phyloP scores from a whole-genome alignment of 345 rosid species.

The Eutrema japonicum region DNA sequence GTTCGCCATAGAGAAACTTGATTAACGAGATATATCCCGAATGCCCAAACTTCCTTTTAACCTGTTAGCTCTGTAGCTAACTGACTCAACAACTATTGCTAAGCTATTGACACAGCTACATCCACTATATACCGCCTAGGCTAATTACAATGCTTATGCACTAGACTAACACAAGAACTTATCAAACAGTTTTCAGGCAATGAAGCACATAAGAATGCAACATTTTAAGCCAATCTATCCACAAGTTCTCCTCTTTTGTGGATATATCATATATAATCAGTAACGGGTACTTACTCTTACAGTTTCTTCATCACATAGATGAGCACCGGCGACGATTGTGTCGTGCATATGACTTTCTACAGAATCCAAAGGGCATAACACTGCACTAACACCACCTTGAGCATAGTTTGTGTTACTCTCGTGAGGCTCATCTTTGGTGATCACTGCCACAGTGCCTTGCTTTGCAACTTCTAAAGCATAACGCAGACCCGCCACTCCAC shows the following conservation, averaged over 20 bases:
- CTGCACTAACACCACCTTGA: conserved; percentile 99
- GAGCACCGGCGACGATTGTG: conserved; percentile 93
- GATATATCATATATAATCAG: neutral
- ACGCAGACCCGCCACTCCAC: conserved; percentile 97
- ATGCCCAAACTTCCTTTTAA: neutral
- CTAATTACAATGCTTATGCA: neutral
- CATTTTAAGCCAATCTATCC: neutral
- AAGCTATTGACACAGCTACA: neutral
- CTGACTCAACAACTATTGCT: neutral
- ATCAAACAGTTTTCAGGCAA: neutral
- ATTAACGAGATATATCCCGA: conserved; percentile 3
- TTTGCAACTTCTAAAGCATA: conserved; percentile 95
- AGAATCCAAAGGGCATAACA: conserved; percentile 87
- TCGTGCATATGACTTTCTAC: conserved; percentile 98
- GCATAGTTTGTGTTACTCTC: conserved; percentile 98
- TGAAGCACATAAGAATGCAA: conserved; percentile 2
- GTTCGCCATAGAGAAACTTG: neutral
- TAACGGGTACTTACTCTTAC: conserved; percentile 70
- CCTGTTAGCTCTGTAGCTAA: neutral
- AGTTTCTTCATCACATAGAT: conserved; percentile 93
- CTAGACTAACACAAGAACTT: conserved; percentile 10
- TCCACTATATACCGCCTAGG: neutral
- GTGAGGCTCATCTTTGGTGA: conserved; percentile 96
- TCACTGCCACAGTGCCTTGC: conserved; percentile 86
- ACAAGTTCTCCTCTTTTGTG: neutral